Evolutionary conservation across 1,284 basidiomycete species (phyloP).

Genomic region (Stygiomarasmius scandens): DNA sequence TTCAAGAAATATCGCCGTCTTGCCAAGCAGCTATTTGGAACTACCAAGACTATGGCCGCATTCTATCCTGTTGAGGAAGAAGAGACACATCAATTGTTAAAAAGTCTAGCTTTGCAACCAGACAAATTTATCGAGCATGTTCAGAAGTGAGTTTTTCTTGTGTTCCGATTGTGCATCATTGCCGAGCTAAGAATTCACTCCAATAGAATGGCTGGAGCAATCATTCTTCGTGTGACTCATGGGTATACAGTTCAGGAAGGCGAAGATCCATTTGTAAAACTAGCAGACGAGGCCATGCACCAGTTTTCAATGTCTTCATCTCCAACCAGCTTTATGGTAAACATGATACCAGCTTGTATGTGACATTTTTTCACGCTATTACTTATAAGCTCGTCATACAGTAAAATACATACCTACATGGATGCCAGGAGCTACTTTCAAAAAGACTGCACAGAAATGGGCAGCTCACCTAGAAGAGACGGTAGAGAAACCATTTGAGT

Average conservation of each 20-base stretch:
- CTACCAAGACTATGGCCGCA: constrained; percentile 22
- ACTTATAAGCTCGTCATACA: no score
- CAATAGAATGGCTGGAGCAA: constrained; percentile 34
- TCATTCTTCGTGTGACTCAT: constrained; percentile 38
- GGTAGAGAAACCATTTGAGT: constrained; percentile 21
- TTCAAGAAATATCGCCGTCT: constrained; percentile 39
- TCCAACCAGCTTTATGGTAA: constrained; percentile 22
- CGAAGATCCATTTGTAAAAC: constrained; percentile 34
- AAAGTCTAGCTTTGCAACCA: constrained; percentile 29
- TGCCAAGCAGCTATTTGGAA: constrained; percentile 31
- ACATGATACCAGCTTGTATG: constrained; percentile 50
- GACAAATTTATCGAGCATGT: constrained; percentile 30
- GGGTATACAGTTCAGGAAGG: constrained; percentile 34
- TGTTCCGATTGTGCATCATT: not conserved
- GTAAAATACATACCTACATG: constrained; percentile 28
- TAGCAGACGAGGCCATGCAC: constrained; percentile 32
- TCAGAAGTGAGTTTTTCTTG: constrained; percentile 31
- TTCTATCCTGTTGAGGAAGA: constrained; percentile 30
- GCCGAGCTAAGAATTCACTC: no score
- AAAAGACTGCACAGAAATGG: constrained; percentile 20
- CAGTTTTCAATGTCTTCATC: constrained; percentile 36
- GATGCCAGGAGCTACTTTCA: constrained; percentile 28
- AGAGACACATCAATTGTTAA: constrained; percentile 32
- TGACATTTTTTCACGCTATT: no score
- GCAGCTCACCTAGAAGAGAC: constrained; percentile 16